Evolutionary conservation across 441 rosid genomes (phyloP).

Genomic region (Erysimum cheiri): DNA sequence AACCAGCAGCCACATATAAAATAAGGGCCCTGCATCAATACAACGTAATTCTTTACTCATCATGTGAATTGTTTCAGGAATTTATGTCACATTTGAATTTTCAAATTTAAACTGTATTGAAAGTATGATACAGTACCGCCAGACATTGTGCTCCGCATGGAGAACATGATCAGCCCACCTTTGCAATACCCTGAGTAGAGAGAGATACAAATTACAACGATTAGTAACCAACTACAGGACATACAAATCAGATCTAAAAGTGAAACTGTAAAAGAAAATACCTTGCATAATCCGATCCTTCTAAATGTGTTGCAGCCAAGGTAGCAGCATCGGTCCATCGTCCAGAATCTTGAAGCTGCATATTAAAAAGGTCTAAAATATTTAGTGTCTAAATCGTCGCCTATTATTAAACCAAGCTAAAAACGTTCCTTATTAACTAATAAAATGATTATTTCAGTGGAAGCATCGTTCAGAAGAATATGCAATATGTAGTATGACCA

Average conservation of each 20-base stretch:
- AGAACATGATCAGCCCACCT: conserved; percentile 95
- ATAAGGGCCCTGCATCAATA: conserved; percentile 76
- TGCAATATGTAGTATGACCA: conserved; percentile 1
- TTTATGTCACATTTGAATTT: not conserved
- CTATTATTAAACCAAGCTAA: conserved; percentile 10
- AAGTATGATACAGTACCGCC: conserved; percentile 69
- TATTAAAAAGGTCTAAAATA: conserved; percentile 27
- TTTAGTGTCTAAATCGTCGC: not conserved
- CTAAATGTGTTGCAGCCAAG: conserved; percentile 93
- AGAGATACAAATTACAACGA: conserved; percentile 12
- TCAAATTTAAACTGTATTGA: conserved; percentile 4
- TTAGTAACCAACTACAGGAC: conserved; percentile 2
- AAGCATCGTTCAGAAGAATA: conserved; percentile 26
- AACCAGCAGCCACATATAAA: conserved; percentile 91
- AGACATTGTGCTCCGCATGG: conserved; percentile 77
- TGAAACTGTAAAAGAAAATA: conserved; percentile 31
- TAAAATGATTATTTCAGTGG: conserved; percentile 5
- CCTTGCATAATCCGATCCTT: conserved; percentile 99
- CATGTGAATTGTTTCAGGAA: not conserved
- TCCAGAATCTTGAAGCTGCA: conserved; percentile 99
- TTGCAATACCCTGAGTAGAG: conserved; percentile 71
- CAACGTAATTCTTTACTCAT: not conserved
- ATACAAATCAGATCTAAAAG: not conserved
- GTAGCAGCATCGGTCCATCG: conserved; percentile 99
- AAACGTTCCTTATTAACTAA: conserved; percentile 9